Base-by-base conservation (phyloP, 1,284 basidiomycete species). In the Amylostereum areolatum region DNA sequence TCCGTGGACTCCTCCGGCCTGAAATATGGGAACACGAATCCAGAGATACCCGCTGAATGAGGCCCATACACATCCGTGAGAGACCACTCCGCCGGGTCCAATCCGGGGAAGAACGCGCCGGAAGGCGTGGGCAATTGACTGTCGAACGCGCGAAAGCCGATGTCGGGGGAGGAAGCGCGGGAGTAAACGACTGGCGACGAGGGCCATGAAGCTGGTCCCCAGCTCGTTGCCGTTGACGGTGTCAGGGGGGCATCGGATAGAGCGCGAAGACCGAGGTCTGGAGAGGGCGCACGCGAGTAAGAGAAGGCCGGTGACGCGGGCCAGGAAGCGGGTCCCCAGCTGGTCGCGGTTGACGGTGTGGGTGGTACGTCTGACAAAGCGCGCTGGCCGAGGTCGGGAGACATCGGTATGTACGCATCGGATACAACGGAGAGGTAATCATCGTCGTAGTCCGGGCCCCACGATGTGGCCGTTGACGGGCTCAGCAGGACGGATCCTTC, bases 401-500 rank as follows among this genome's bases (percentile, higher is more conserved):
- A 69, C 3, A 69, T 68, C 24, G 66, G 57, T 28, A 64, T 60
- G 31, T 56, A 57, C 31, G 52, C 46, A 42, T 54, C 52, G 6
- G 62, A 62, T 1, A 60, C 52, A 24, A 60, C 58, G 6, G 64
- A 66, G 45, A 58, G 57, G 12, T 53, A 48, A 27, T 57, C 52
- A 27, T 52, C 55, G 44, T 65, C 61, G 39, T 66, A 65, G 34
- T 67, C 62, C 3, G 70, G 69, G 12, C 72, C 73, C 44, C 62
- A 70, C 3, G 70, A 71, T 9, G 72, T 73, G 40, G 61, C 62
- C 3, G 62, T 68, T 1, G 79, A 75, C 6, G 78, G 76, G 3
- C 80, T 83, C 47, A 78, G 66, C 49, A 72, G 71, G 9, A 84
- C 80, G 2, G 83, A 85, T 10, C 80, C 81, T 55, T 73, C 66